phyloP scores from a whole-genome alignment of 306 rosid species.

The Lathyrus tuberosus region DNA sequence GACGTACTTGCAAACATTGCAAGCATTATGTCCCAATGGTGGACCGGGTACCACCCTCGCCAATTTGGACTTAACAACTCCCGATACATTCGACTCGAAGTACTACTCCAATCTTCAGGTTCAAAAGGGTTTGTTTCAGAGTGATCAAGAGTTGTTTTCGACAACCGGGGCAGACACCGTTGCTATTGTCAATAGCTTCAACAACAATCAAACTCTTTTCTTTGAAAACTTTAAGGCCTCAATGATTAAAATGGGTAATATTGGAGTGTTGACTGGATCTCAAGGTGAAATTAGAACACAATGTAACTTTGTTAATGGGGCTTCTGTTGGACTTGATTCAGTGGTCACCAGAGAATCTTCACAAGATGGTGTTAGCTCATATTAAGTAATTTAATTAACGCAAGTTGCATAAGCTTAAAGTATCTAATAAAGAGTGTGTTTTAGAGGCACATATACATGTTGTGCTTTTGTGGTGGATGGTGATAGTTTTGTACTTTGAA shows the following conservation, averaged over 20 bases:
- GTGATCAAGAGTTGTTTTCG: slow-evolving; percentile 45
- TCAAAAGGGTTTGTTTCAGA: slow-evolving; percentile 44
- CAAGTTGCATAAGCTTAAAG: neutral
- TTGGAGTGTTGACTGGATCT: slow-evolving; percentile 43
- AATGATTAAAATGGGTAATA: slow-evolving; percentile 51
- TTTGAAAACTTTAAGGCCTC: slow-evolving; percentile 39
- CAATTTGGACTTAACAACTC: slow-evolving; percentile 49
- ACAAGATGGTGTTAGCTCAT: slow-evolving; percentile 33
- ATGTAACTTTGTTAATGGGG: slow-evolving; percentile 43
- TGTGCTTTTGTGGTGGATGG: neutral
- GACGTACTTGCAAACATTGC: slow-evolving; percentile 27
- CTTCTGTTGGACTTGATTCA: slow-evolving; percentile 14
- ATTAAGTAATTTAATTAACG: slow-evolving; percentile 21
- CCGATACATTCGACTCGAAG: slow-evolving; percentile 39
- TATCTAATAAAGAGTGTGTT: slow-evolving; percentile 16
- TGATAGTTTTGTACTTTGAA: slow-evolving; percentile 4
- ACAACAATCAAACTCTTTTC: slow-evolving; percentile 35
- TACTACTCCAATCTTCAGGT: slow-evolving; percentile 45
- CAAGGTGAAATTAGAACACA: slow-evolving; percentile 46
- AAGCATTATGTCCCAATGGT: slow-evolving; percentile 39
- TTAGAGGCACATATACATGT: slow-evolving; percentile 16
- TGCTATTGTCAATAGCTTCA: slow-evolving; percentile 39
- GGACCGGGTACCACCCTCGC: slow-evolving; percentile 42
- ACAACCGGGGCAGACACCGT: slow-evolving; percentile 37
- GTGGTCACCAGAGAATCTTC: neutral